Conservation (phyloP, 106 monocot genomes). For the Dioscorea zingiberensis region DNA sequence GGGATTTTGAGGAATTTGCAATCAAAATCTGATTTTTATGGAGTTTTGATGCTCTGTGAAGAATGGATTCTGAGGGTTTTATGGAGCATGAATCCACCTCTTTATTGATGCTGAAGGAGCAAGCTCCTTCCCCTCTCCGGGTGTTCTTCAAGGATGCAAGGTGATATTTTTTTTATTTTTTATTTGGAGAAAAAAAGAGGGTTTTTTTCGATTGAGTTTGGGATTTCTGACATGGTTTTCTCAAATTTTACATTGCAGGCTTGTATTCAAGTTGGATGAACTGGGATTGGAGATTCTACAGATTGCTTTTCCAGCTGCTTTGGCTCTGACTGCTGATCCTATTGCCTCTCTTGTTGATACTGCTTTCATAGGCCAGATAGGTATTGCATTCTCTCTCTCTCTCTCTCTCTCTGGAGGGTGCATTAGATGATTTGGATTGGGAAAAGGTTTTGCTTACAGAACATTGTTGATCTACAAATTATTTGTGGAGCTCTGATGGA, state of each 20-base stretch:
- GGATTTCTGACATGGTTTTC: neutral
- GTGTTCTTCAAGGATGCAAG: constrained; percentile 56
- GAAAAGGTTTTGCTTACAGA: too few relatives aligned
- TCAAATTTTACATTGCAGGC: constrained; percentile 6
- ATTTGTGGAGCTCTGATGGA: too few relatives aligned
- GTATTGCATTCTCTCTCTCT: constrained; percentile 6
- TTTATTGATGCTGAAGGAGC: constrained; percentile 5
- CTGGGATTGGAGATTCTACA: constrained; percentile 52
- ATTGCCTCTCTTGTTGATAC: constrained; percentile 67
- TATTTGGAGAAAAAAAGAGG: neutral
- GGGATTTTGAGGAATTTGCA: too few relatives aligned
- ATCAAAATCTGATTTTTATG: too few relatives aligned
- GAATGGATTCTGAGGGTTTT: constrained; percentile 16
- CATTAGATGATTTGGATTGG: too few relatives aligned
- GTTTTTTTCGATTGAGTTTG: neutral
- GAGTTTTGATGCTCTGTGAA: neutral
- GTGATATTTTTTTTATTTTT: constrained; percentile 10
- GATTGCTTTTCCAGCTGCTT: constrained; percentile 61
- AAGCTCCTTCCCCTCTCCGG: constrained; percentile 13
- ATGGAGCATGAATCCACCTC: neutral
- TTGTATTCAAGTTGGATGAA: constrained; percentile 54
- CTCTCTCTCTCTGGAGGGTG: neutral
- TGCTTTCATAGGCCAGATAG: constrained; percentile 73
- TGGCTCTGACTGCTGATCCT: constrained; percentile 64
- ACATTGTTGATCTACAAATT: too few relatives aligned